Conservation (phyloP, 1,139 yeast species). For the Diutina pseudorugosa region DNA sequence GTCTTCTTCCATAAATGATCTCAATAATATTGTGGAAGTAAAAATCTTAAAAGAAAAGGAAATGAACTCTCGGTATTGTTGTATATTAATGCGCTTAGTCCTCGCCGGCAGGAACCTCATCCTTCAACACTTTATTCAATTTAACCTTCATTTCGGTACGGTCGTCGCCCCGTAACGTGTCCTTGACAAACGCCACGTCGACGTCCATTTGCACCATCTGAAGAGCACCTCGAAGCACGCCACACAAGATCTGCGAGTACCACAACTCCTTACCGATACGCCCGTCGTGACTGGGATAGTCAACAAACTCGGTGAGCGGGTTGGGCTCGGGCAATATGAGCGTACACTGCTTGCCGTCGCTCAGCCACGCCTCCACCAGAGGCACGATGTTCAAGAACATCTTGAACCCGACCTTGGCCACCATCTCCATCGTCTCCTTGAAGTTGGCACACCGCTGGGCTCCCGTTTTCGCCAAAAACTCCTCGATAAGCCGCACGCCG, state of each 20-base stretch:
- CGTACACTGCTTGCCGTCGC: slow-evolving; percentile 64
- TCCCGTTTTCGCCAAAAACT: slow-evolving; percentile 79
- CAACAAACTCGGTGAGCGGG: slow-evolving; percentile 92
- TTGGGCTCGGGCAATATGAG: slow-evolving; percentile 60
- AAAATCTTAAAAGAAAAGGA: too few relatives aligned
- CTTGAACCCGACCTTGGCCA: slow-evolving; percentile 81
- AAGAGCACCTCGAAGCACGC: slow-evolving; percentile 81
- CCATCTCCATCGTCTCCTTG: slow-evolving; percentile 78
- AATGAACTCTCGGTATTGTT: too few relatives aligned
- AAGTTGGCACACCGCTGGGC: slow-evolving; percentile 70
- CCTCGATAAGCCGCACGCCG: slow-evolving; percentile 85
- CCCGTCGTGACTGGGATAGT: slow-evolving; percentile 61
- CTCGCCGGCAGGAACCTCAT: slow-evolving; percentile 96
- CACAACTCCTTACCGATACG: slow-evolving; percentile 66
- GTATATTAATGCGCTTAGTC: slow-evolving; percentile 31
- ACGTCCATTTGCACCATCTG: slow-evolving; percentile 96
- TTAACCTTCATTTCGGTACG: slow-evolving; percentile 69
- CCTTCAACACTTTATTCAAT: slow-evolving; percentile 64
- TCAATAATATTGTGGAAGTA: too few relatives aligned
- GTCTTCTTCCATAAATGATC: too few relatives aligned
- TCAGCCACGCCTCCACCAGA: slow-evolving; percentile 61
- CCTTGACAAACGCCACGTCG: slow-evolving; percentile 71
- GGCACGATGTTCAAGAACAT: slow-evolving; percentile 81
- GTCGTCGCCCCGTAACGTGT: slow-evolving; percentile 73
- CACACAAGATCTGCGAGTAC: slow-evolving; percentile 87